Conservation (phyloP, 2,329 filamentous ascomycete genomes). For the Microdochium paspali region DNA sequence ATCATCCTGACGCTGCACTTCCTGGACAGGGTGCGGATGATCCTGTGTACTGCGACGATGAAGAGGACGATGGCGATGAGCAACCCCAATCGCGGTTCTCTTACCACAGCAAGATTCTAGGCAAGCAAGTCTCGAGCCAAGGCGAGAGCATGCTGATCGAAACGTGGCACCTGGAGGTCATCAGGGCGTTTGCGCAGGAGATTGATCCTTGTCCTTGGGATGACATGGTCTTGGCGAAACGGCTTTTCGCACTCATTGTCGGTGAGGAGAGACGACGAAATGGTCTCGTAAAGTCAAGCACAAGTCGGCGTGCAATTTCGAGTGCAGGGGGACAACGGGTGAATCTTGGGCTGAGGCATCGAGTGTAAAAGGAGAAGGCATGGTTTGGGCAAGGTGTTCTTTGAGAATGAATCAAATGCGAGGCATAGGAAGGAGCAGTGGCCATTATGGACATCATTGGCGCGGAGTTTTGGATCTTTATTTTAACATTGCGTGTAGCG, state of each 20-base stretch:
- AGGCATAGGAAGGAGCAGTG: background rate
- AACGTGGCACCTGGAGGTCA: conserved; percentile 47
- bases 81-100: conserved; percentile 11
- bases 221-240: conserved; percentile 36
- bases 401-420: no score
- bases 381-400: no score
- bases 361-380: background rate
- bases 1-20: background rate
- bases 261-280: conserved; percentile 33
- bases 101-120: conserved; percentile 22
- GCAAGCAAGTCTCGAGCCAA: conserved; percentile 36
- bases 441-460: background rate
- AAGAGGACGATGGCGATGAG: conserved; percentile 6
- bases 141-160: conserved; percentile 38
- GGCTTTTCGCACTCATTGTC: conserved; percentile 43
- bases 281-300: conserved; percentile 5
- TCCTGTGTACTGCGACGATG: background rate
- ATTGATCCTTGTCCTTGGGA: conserved; percentile 36
- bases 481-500: background rate
- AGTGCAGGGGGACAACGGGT: background rate
- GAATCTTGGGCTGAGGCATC: background rate
- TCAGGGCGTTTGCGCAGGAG: conserved; percentile 40
- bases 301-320: no score
- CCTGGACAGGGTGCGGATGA: background rate
- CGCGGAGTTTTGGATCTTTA: background rate